Percentiles rank a stretch among this genome's conserved stretches.
These are phyloP conservation scores for Alternaria sp. DNA, from an alignment of 2,329 filamentous ascomycete species.

Conservation along the genomic window DNA sequence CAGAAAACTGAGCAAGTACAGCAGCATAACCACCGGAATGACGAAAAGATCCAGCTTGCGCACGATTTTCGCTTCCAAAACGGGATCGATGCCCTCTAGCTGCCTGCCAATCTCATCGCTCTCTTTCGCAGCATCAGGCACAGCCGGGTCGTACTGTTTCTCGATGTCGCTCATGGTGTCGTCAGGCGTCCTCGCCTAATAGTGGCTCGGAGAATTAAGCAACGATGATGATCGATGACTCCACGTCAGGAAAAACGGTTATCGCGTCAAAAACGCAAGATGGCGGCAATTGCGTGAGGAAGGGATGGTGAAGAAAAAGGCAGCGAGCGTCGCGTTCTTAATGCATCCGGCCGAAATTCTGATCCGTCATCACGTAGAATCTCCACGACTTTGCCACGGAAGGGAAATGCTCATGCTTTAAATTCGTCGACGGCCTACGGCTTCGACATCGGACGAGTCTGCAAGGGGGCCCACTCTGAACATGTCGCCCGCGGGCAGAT, in stretches of 20 bases:
- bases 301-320: background rate
- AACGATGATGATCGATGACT: conserved; percentile 6
- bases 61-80: conserved; percentile 62
- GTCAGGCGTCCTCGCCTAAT: background rate
- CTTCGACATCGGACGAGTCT: conserved; percentile 13
- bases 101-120: conserved; percentile 35
- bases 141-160: conserved; percentile 25
- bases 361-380: conserved; percentile 26
- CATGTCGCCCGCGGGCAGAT: conserved; percentile 16
- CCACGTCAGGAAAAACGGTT: background rate
- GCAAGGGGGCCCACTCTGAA: conserved; percentile 11
- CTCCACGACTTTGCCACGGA: conserved; percentile 11
- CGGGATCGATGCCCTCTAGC: conserved; percentile 46
- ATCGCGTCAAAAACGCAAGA: background rate
- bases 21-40: conserved; percentile 69
- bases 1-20: conserved; percentile 78
- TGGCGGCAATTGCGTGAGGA: background rate
- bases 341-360: conserved; percentile 18
- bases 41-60: conserved; percentile 69
- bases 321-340: conserved; percentile 14
- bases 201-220: background rate
- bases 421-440: conserved; percentile 19
- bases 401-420: conserved; percentile 21
- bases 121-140: conserved; percentile 17
- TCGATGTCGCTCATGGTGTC: conserved; percentile 37